These are phyloP conservation scores for Penicillium sp. DNA, from an alignment of 2,329 filamentous ascomycete species.

Conservation along the genomic window DNA sequence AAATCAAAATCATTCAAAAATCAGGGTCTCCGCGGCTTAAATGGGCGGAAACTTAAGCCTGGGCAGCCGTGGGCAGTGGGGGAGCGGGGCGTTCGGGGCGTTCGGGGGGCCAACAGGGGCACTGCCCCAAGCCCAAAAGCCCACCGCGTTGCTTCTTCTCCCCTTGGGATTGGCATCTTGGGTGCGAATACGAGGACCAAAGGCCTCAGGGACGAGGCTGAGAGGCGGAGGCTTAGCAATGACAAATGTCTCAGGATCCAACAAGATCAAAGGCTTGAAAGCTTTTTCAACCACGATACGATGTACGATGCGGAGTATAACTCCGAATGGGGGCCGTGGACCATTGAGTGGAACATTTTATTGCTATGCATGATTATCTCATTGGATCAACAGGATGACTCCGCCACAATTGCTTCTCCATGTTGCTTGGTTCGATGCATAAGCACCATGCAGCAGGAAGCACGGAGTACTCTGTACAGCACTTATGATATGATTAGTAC, in stretches of 20 bases:
- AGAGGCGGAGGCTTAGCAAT: not conserved
- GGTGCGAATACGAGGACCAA: not conserved
- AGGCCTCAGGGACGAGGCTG: not conserved
- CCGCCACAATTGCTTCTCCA: not conserved
- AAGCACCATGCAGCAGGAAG: not conserved
- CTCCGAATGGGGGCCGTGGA: not conserved
- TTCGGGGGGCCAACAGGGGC: not conserved
- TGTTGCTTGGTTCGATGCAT: not conserved
- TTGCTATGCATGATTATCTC: not conserved
- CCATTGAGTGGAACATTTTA: not conserved
- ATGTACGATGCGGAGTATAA: not conserved
- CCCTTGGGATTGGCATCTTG: not conserved
- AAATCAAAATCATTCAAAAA: not conserved
- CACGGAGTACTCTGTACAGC: not conserved
- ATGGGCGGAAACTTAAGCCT: not conserved
- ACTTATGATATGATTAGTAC: not conserved
- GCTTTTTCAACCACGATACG: not conserved
- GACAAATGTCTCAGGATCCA: not conserved
- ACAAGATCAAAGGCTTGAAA: not conserved
- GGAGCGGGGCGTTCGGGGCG: not conserved
- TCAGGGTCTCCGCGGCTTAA: slow-evolving; percentile 2
- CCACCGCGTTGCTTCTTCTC: not conserved
- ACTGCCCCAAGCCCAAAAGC: not conserved
- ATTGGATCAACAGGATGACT: not conserved
- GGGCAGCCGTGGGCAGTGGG: not conserved